Base-by-base conservation (phyloP, 2,329 filamentous ascomycete genomes). In the Arthrobotrys musiformis region DNA sequence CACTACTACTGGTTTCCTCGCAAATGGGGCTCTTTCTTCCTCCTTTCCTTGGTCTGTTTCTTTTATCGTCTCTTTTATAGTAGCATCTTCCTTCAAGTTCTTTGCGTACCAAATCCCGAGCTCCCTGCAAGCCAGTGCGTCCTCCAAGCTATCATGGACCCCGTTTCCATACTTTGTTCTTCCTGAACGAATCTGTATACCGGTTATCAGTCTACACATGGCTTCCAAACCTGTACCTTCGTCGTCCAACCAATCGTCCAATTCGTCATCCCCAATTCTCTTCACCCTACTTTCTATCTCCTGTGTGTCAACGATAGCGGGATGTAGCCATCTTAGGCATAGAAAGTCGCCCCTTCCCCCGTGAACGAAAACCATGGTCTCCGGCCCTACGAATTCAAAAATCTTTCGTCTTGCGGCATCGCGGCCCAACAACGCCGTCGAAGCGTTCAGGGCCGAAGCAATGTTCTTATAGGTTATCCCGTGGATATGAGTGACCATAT, bases 311-410 rank as follows among this genome's bases (percentile, higher is more conserved):
- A 88, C 81, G 0, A 88, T 81, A 0, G 78, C 69, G 0, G 67
- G 64, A 78, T 88, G 87, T 11, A 86, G 84, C 85, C 86, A 87
- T n/a, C 86, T 82, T 76, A 88, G 80, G 0, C 83, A 82, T 0
- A 80, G 79, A 17, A 88, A 79, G 75, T 88, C 86, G 37, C 83
- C 82, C 8, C 83, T 79, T 0, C 83, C 84, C 0, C 82, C 83
- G 63, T 89, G 87, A 0, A 85, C 84, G 1, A 89, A 82, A 5
- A 89, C 82, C 7, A 88, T 82, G 0, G 87, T 89, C 0, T 84
- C 79, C 0, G 84, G 83, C 0, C 84, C 84, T 3, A 88, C 83
- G 64, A 84, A 86, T 9, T 81, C 79, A 82, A 84, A 86, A 0
- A 88, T 69, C 1, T 82, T 83, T 1, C 81, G 70, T 1, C 86